Evolutionary conservation across 441 rosid genomes (phyloP).

Genomic region (Erodium chrysanthum): DNA sequence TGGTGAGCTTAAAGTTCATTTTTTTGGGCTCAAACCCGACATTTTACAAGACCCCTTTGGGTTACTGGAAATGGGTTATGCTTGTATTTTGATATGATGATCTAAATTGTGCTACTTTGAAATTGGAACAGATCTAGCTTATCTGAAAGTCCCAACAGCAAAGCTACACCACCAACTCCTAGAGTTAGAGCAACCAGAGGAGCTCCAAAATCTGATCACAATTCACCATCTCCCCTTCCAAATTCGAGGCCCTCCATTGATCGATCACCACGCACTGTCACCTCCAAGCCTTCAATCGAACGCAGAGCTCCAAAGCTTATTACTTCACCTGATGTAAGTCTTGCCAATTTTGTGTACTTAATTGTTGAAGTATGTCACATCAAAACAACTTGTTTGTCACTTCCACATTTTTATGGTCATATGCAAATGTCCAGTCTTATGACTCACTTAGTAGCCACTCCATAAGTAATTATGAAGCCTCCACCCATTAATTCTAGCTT

Average conservation of each 20-base stretch:
- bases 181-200: constrained; percentile 39
- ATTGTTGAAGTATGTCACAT: no score
- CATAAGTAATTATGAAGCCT: no score
- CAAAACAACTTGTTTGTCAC: no score
- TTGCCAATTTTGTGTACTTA: background rate
- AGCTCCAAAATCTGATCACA: constrained; percentile 42
- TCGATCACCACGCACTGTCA: constrained; percentile 53
- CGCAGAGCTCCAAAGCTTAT: constrained; percentile 50
- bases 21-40: no score
- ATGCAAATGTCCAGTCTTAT: no score
- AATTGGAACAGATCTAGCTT: constrained; percentile 45
- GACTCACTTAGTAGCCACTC: no score
- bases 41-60: background rate
- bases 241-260: constrained; percentile 55
- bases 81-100: background rate
- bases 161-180: constrained; percentile 54
- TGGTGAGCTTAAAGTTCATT: background rate
- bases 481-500: no score
- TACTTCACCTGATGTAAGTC: constrained; percentile 56
- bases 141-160: constrained; percentile 56
- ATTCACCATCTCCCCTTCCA: constrained; percentile 44
- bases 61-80: background rate
- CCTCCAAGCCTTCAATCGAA: constrained; percentile 52
- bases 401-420: no score
- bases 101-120: background rate